These are phyloP conservation scores for Scedosporium apiospermum DNA, from an alignment of 2,329 filamentous ascomycete species.

Conservation along the genomic window DNA sequence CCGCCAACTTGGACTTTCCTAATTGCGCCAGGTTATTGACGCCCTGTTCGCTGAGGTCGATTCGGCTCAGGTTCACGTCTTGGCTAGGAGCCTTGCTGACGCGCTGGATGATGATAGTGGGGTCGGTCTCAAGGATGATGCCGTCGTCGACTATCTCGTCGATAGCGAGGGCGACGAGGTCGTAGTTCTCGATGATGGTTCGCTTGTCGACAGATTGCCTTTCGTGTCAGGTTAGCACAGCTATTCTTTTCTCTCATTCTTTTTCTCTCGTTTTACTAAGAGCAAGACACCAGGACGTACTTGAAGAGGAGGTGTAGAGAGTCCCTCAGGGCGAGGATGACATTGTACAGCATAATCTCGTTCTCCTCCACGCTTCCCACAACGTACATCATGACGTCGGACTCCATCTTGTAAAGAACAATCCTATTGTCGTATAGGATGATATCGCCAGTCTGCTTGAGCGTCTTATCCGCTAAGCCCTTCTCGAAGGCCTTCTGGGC, in stretches of 20 bases:
- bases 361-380: constrained; percentile 90
- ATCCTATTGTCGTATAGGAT: constrained; percentile 96
- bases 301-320: constrained; percentile 86
- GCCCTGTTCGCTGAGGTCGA: constrained; percentile 92
- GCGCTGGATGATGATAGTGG: constrained; percentile 82
- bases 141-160: constrained; percentile 95
- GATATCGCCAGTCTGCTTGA: constrained; percentile 90
- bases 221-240: constrained; percentile 9
- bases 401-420: constrained; percentile 96
- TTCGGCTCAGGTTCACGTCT: constrained; percentile 85
- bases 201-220: constrained; percentile 96
- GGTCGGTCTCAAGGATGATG: constrained; percentile 94
- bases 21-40: constrained; percentile 90
- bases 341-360: constrained; percentile 92
- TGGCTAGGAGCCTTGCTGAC: constrained; percentile 88
- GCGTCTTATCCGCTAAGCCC: constrained; percentile 88
- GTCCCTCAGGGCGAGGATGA: constrained; percentile 83
- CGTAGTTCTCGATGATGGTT: constrained; percentile 97
- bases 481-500: constrained; percentile 96
- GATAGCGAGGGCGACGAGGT: constrained; percentile 84
- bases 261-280: neutral
- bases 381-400: constrained; percentile 92
- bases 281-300: constrained; percentile 36
- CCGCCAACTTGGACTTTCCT: constrained; percentile 82
- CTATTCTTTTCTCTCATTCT: too few relatives aligned